Conservation (phyloP, 1,139 yeast genomes). For the Pneumocystis oryctolagi region DNA sequence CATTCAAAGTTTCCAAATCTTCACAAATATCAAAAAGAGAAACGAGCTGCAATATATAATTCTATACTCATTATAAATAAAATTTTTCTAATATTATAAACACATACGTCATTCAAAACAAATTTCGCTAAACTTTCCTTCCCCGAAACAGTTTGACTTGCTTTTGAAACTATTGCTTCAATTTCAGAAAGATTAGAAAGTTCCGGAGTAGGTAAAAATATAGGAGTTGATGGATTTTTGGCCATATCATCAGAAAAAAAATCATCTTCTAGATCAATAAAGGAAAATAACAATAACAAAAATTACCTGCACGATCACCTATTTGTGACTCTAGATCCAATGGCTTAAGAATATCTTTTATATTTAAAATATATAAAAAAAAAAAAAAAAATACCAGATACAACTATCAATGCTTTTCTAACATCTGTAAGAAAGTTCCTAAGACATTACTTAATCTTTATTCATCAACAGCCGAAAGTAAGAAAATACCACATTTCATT, state of each 20-base stretch:
- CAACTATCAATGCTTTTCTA: conserved; percentile 6
- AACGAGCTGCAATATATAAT: conserved; percentile 41
- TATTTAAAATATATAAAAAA: neutral
- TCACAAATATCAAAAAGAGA: conserved; percentile 45
- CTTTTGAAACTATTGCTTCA: conserved; percentile 38
- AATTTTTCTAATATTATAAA: neutral
- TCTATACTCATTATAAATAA: neutral
- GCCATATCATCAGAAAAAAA: conserved; percentile 8
- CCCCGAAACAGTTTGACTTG: conserved; percentile 42
- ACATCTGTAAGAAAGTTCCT: conserved; percentile 9
- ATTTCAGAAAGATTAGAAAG: conserved; percentile 11
- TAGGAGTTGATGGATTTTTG: conserved; percentile 6
- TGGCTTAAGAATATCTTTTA: neutral
- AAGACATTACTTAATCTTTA: neutral
- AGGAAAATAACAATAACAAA: neutral
- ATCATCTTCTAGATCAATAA: conserved; percentile 1
- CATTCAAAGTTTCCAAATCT: conserved; percentile 32
- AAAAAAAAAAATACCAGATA: neutral
- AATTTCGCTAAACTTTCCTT: conserved; percentile 39
- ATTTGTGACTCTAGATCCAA: neutral
- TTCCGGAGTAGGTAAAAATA: conserved; percentile 10
- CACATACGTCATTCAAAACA: conserved; percentile 29
- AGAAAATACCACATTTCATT: conserved; percentile 41
- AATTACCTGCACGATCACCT: neutral
- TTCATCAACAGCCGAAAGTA: neutral